phyloP scores from a whole-genome alignment of 148 eudicot species.

The Fagopyrum esculentum region DNA sequence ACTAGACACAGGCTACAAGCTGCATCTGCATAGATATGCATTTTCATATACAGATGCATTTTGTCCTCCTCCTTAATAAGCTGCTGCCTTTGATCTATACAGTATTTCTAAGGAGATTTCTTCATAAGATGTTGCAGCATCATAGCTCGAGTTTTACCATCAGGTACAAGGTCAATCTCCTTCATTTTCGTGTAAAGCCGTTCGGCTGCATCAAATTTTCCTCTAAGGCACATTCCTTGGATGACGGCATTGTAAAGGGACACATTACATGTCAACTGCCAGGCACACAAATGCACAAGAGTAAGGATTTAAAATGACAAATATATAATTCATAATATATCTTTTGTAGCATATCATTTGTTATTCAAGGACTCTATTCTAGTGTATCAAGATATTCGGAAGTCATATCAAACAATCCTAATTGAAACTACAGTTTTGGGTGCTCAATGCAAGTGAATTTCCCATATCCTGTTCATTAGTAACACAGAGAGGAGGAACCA shows the following conservation, averaged over 20 bases:
- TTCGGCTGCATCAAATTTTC: slow-evolving; percentile 43
- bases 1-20: background rate
- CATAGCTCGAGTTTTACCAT: slow-evolving; percentile 64
- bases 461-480: background rate
- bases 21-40: background rate
- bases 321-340: background rate
- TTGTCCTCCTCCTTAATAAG: background rate
- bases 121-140: slow-evolving; percentile 48
- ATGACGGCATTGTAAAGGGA: slow-evolving; percentile 64
- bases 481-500: background rate
- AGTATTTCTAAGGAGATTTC: background rate
- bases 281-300: slow-evolving; percentile 7
- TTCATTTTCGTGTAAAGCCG: slow-evolving; percentile 53
- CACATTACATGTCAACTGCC: slow-evolving; percentile 42
- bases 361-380: background rate
- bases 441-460: background rate
- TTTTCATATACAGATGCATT: background rate
- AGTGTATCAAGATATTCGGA: background rate
- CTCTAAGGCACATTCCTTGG: slow-evolving; percentile 60
- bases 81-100: background rate
- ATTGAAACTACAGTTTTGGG: background rate
- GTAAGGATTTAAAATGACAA: background rate
- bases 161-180: slow-evolving; percentile 47
- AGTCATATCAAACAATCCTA: background rate
- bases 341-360: background rate